These are phyloP conservation scores for Podila epigama DNA, from an alignment of 192 early-diverging fungal species.

Conservation along the genomic window DNA sequence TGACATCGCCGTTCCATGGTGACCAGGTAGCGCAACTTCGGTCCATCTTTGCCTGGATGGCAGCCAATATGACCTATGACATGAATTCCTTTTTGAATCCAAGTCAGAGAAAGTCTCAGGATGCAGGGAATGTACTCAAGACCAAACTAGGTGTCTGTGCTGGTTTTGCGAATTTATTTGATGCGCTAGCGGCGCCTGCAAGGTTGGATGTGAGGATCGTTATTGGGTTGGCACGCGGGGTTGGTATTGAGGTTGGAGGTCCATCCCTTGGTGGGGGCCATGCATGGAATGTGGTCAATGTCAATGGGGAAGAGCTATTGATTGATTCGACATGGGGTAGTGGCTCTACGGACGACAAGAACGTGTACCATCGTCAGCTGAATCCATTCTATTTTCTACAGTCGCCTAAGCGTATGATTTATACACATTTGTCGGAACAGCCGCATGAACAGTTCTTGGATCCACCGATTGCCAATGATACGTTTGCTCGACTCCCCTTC, in stretches of 20 bases:
- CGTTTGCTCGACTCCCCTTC: conserved; percentile 8
- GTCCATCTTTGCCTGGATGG: conserved; percentile 60
- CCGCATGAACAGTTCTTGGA: conserved; percentile 52
- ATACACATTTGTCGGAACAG: conserved; percentile 56
- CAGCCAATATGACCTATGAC: conserved; percentile 59
- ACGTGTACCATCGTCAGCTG: conserved; percentile 33
- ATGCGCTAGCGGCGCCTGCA: conserved; percentile 47
- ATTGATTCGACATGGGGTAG: conserved; percentile 68
- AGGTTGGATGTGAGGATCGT: conserved; percentile 44
- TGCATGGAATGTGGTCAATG: conserved; percentile 61
- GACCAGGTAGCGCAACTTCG: conserved; percentile 54
- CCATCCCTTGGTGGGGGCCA: conserved; percentile 30
- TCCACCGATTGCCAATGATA: conserved; percentile 39
- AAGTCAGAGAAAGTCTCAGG: conserved; percentile 18
- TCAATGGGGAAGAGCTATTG: conserved; percentile 57
- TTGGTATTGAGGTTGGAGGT: conserved; percentile 33
- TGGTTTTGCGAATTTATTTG: conserved; percentile 60
- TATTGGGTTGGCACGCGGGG: conserved; percentile 54
- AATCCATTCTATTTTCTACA: conserved; percentile 58
- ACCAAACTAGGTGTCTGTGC: conserved; percentile 57
- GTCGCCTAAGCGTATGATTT: conserved; percentile 55
- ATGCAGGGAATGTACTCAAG: conserved; percentile 41
- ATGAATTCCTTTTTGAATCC: conserved; percentile 24
- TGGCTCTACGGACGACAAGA: conserved; percentile 13
- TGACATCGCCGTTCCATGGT: conserved; percentile 54